Conservation (phyloP, 257 asterid species). For the Linderniella brevidens region DNA sequence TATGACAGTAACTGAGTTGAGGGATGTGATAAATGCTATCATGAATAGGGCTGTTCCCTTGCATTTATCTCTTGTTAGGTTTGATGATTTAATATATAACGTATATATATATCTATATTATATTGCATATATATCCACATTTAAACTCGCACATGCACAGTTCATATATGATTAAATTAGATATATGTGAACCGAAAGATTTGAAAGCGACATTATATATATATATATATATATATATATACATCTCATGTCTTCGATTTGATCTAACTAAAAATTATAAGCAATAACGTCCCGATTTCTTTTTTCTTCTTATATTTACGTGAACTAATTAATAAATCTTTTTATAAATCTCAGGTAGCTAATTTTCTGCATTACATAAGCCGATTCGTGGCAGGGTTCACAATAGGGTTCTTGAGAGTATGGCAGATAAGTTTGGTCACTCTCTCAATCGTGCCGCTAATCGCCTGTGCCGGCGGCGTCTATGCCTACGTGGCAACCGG, state of each 20-base stretch:
- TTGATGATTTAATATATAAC: slow-evolving; percentile 10
- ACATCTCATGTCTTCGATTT: too few species aligned
- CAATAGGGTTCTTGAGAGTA: slow-evolving; percentile 71
- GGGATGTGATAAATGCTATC: slow-evolving; percentile 16
- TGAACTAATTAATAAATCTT: not conserved
- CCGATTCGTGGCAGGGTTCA: slow-evolving; percentile 66
- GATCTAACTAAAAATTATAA: too few species aligned
- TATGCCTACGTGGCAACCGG: slow-evolving; percentile 83
- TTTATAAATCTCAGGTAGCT: slow-evolving; percentile 40
- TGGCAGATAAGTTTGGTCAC: slow-evolving; percentile 98
- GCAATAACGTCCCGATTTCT: not conserved
- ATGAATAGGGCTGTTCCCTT: not conserved
- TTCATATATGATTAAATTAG: too few species aligned
- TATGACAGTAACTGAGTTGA: too few species aligned
- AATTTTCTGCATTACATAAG: slow-evolving; percentile 79
- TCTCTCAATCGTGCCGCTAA: slow-evolving; percentile 80
- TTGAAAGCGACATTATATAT: too few species aligned
- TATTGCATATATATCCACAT: too few species aligned
- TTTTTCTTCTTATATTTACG: not conserved
- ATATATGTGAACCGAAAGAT: too few species aligned
- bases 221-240: too few species aligned
- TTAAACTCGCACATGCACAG: too few species aligned
- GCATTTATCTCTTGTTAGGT: slow-evolving; percentile 26
- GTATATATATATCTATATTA: too few species aligned
- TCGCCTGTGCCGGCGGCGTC: slow-evolving; percentile 86